Percentiles rank a stretch among this genome's conserved stretches.
phyloP scores from a whole-genome alignment of 495 filamentous ascomycete genomes.

The Xylaria flabelliformis region DNA sequence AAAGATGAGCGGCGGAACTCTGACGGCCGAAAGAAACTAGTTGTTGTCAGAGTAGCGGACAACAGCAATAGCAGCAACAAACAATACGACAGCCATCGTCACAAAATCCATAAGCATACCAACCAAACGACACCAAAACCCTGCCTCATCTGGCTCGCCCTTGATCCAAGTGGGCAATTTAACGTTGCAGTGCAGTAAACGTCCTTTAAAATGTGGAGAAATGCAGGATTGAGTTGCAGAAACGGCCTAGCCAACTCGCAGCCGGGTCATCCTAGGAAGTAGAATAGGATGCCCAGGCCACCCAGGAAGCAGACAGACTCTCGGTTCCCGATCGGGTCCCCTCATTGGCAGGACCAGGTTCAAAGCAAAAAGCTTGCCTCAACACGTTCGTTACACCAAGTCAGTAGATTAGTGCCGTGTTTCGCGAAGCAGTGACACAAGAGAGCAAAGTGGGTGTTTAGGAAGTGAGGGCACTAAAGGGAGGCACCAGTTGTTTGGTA shows the following conservation, averaged over 20 bases:
- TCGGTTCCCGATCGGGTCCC: neutral
- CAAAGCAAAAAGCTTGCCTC: slow-evolving; percentile 16
- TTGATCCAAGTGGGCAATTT: slow-evolving; percentile 18
- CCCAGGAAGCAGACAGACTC: neutral
- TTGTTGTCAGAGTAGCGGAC: slow-evolving; percentile 1
- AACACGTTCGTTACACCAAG: slow-evolving; percentile 14
- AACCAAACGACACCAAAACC: slow-evolving; percentile 11
- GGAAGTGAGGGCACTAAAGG: neutral
- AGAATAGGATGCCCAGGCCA: neutral
- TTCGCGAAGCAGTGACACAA: slow-evolving; percentile 18
- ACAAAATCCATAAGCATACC: slow-evolving; percentile 1
- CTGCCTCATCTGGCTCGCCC: neutral
- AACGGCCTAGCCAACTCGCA: slow-evolving; percentile 13
- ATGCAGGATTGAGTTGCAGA: slow-evolving; percentile 14
- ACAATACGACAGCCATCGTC: slow-evolving; percentile 14
- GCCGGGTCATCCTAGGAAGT: slow-evolving; percentile 4
- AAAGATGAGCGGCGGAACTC: slow-evolving; percentile 11
- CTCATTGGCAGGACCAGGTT: slow-evolving; percentile 20
- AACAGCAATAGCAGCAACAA: slow-evolving; percentile 5
- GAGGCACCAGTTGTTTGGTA: neutral
- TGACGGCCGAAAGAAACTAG: slow-evolving; percentile 14
- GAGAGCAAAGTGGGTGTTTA: neutral
- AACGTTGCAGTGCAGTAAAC: slow-evolving; percentile 16
- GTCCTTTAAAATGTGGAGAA: slow-evolving; percentile 24
- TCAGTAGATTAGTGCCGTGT: slow-evolving; percentile 6